Conservation (phyloP, 1,139 yeast species). For the Taphrina confusa region DNA sequence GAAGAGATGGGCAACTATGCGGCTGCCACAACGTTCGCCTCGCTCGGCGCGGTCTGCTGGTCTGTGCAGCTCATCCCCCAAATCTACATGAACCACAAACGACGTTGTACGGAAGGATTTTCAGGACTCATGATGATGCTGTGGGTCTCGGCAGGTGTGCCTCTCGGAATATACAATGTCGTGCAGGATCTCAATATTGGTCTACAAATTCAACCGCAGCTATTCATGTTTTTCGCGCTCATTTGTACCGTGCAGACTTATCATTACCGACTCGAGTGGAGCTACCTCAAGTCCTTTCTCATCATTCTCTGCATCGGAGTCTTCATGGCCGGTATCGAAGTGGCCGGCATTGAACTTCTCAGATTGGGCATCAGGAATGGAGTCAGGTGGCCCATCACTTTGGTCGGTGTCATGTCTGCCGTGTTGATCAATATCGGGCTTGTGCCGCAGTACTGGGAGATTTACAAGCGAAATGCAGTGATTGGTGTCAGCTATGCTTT, state of each 20-base stretch:
- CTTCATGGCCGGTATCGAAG: constrained; percentile 61
- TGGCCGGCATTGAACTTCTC: constrained; percentile 71
- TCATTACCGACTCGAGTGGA: constrained; percentile 53
- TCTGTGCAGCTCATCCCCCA: constrained; percentile 88
- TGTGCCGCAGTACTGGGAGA: constrained; percentile 84
- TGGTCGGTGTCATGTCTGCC: constrained; percentile 79
- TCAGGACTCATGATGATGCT: constrained; percentile 81
- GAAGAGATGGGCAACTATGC: constrained; percentile 26
- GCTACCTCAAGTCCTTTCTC: constrained; percentile 47
- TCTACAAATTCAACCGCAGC: constrained; percentile 79
- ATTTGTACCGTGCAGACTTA: constrained; percentile 70
- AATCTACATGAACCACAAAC: constrained; percentile 65
- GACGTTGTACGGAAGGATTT: constrained; percentile 80
- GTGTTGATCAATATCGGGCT: constrained; percentile 73
- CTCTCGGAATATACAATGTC: constrained; percentile 78
- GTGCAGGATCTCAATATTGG: constrained; percentile 73
- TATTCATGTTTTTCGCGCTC: constrained; percentile 71
- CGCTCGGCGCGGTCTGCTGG: constrained; percentile 88
- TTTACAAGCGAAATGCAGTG: constrained; percentile 75
- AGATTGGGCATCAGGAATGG: constrained; percentile 46
- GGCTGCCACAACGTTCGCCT: constrained; percentile 79
- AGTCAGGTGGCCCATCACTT: constrained; percentile 70
- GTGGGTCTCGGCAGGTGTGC: constrained; percentile 82
- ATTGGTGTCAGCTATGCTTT: constrained; percentile 87
- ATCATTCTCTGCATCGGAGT: constrained; percentile 50